Evolutionary conservation across 2,329 filamentous ascomycete genomes (phyloP), one percentile per base, ranked within the genome.

Genomic region (Blastomyces parvus): DNA sequence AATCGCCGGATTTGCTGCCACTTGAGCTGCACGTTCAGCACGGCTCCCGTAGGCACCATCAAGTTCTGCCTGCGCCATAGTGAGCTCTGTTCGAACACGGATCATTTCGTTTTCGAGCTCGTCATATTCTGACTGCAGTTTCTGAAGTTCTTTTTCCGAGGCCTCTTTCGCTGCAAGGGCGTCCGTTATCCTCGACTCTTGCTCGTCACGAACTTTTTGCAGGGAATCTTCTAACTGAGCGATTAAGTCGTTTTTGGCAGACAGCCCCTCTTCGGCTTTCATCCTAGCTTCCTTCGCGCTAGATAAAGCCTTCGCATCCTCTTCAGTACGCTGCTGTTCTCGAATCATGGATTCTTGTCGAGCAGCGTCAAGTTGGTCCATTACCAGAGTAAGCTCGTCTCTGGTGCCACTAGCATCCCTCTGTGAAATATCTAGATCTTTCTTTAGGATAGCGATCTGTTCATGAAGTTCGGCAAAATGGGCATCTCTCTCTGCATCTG

Each of bases 11-110:
- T 84, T 84, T 57, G 80, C 78, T 11, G 84, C 83, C 13, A 83
- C 83, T 71, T 88, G 85, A n/a, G 85, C 86, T 14, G 86, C 86
- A 40, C 87, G 84, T 72, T 89, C 81, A 11, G 85, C 83, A 60
- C 87, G 81, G n/a, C 82, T 84, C 50, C 94, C 94, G 72, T 97
- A 97, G 72, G 96, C 95, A 66, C 91, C 91, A 70, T 96, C 94
- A 33, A 97, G 89, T 74, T 97, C 93, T 61, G 92, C 90, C 71
- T 86, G 85, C 33, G 89, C 91, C 68, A 97, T 88, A n/a, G 93
- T 95, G 52, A 97, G 83, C 78, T 97, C 87, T 2, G 87, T 89
- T 44, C 86, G 86, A 6, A 88, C 78, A 61, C 84, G 81, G 3
- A 88, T 85, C 60, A 88, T 80, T 69, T 88, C 84, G 62, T 82